A percentile compares a stretch with the other conserved stretches of the same genome.
phyloP scores from a whole-genome alignment of 495 filamentous ascomycete genomes.

The Penicillium maclennaniae region DNA sequence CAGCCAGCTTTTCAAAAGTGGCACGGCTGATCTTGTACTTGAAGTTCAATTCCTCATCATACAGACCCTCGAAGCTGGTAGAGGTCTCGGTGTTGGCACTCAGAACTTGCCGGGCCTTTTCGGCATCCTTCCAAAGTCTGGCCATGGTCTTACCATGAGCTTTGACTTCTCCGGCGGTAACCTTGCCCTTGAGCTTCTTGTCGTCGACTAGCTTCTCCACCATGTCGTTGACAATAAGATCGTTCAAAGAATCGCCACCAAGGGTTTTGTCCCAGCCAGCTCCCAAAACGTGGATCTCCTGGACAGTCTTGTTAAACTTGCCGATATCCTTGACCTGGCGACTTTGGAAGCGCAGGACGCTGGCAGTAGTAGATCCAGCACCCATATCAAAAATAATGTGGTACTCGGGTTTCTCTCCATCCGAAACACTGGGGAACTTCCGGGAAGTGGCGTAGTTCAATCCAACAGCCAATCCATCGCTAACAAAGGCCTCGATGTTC shows the following conservation, averaged over 20 bases:
- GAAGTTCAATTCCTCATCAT: slow-evolving; percentile 84
- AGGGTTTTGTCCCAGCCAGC: slow-evolving; percentile 84
- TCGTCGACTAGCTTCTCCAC: slow-evolving; percentile 69
- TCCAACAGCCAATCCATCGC: slow-evolving; percentile 88
- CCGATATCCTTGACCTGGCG: slow-evolving; percentile 87
- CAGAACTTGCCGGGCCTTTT: slow-evolving; percentile 81
- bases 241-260: slow-evolving; percentile 86
- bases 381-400: slow-evolving; percentile 98
- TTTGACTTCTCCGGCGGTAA: slow-evolving; percentile 56
- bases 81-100: slow-evolving; percentile 86
- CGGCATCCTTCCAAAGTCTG: slow-evolving; percentile 87
- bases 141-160: slow-evolving; percentile 79
- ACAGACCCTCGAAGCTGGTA: slow-evolving; percentile 79
- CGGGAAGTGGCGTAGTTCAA: slow-evolving; percentile 91
- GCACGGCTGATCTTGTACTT: slow-evolving; percentile 81
- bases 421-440: slow-evolving; percentile 77
- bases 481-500: slow-evolving; percentile 77
- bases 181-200: slow-evolving; percentile 65
- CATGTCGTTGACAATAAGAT: slow-evolving; percentile 84
- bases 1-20: slow-evolving; percentile 79
- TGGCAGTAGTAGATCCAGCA: slow-evolving; percentile 95
- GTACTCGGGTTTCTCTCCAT: slow-evolving; percentile 84
- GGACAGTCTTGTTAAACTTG: slow-evolving; percentile 92
- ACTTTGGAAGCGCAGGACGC: slow-evolving; percentile 84
- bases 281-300: slow-evolving; percentile 85